Percentiles rank a stretch among this genome's conserved stretches.
Conservation (phyloP, 805 yeast genomes). For the Pichia heedii region DNA sequence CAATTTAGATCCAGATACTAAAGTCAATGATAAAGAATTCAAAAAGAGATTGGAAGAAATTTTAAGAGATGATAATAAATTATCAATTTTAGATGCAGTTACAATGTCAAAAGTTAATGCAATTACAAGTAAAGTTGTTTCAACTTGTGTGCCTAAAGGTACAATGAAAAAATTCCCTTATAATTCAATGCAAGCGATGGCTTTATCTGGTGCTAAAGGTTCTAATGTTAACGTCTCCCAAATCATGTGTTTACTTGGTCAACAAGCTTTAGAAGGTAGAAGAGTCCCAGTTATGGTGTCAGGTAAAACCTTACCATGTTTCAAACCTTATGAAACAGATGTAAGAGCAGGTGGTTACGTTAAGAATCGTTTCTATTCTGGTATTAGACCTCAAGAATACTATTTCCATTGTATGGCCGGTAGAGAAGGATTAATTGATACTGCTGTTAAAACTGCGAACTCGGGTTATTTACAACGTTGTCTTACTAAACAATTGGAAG, state of each 20-base stretch:
- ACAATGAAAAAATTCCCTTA: slow-evolving; percentile 92
- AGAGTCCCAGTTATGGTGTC: slow-evolving; percentile 99
- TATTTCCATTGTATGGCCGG: slow-evolving; percentile 99
- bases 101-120: slow-evolving; percentile 88
- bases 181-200: slow-evolving; percentile 98
- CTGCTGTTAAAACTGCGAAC: slow-evolving; percentile 97
- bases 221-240: slow-evolving; percentile 97
- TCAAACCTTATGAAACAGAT: slow-evolving; percentile 93
- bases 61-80: slow-evolving; percentile 83
- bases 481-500: slow-evolving; percentile 95
- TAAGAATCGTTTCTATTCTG: slow-evolving; percentile 94
- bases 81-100: slow-evolving; percentile 91
- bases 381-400: slow-evolving; percentile 96
- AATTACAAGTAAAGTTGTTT: slow-evolving; percentile 89
- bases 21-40: slow-evolving; percentile 58
- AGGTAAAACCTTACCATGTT: slow-evolving; percentile 94
- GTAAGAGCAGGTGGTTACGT: slow-evolving; percentile 98
- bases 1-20: slow-evolving; percentile 50
- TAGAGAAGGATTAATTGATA: slow-evolving; percentile 98
- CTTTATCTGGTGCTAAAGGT: slow-evolving; percentile 98
- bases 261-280: slow-evolving; percentile 98
- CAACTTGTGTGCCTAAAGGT: slow-evolving; percentile 92
- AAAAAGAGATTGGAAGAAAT: slow-evolving; percentile 87
- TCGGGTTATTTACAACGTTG: slow-evolving; percentile 98
- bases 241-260: slow-evolving; percentile 98